These are phyloP conservation scores for Candida koratica DNA, from an alignment of 805 yeast species.

Conservation along the genomic window DNA sequence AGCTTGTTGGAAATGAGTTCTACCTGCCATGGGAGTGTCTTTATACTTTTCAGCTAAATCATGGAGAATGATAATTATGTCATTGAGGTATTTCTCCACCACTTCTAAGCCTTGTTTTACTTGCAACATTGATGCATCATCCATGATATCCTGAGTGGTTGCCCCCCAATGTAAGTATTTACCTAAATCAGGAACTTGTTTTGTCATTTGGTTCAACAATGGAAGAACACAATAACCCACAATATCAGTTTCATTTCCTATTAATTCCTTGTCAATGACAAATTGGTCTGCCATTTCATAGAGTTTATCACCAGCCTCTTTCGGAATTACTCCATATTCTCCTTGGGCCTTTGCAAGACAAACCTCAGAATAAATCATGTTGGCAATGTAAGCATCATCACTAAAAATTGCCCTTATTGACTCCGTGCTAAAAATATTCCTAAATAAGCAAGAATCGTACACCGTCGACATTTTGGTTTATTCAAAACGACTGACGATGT, in stretches of 20 bases:
- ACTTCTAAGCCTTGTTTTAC: constrained; percentile 4
- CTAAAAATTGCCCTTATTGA: constrained; percentile 3
- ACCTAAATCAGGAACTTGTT: constrained; percentile 8
- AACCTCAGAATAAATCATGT: constrained; percentile 6
- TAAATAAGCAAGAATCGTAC: constrained; percentile 5
- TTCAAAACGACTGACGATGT: background rate
- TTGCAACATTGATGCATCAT: constrained; percentile 4
- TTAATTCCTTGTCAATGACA: constrained; percentile 1
- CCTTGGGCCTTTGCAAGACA: constrained; percentile 10
- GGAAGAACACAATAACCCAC: constrained; percentile 9
- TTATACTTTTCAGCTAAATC: constrained; percentile 30
- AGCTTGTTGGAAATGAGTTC: constrained; percentile 34
- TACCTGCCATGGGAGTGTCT: constrained; percentile 33
- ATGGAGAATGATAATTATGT: constrained; percentile 28
- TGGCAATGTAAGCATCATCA: constrained; percentile 4
- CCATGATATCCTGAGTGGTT: constrained; percentile 17
- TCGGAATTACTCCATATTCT: constrained; percentile 3
- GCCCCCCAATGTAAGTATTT: constrained; percentile 15
- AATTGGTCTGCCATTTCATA: constrained; percentile 4
- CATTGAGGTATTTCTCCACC: constrained; percentile 17
- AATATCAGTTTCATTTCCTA: constrained; percentile 7
- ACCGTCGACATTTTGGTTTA: constrained; percentile 2
- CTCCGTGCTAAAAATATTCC: constrained; percentile 3
- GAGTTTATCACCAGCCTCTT: constrained; percentile 5
- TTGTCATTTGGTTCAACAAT: constrained; percentile 7